Evolutionary conservation across 2,329 filamentous ascomycete genomes (phyloP).

Genomic region (Aureobasidium sp.): DNA sequence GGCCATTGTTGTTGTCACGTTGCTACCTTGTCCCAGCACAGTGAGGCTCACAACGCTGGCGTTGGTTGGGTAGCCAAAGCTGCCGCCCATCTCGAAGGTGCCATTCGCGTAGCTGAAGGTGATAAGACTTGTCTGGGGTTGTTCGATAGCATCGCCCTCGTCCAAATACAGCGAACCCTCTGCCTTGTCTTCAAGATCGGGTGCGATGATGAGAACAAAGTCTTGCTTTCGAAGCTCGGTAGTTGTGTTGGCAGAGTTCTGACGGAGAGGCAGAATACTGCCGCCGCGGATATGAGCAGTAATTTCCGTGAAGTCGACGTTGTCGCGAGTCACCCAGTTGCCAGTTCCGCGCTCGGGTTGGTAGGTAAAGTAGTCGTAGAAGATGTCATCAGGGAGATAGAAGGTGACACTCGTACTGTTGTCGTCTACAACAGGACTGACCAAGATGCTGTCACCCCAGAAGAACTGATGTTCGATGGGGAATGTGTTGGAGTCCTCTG

Average conservation of each 20-base stretch:
- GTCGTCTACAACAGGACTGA: slow-evolving; percentile 47
- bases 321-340: slow-evolving; percentile 32
- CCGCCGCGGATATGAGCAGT: slow-evolving; percentile 62
- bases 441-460: slow-evolving; percentile 48
- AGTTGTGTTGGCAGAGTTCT: slow-evolving; percentile 50
- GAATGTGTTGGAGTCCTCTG: slow-evolving; percentile 45
- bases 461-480: slow-evolving; percentile 49
- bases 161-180: slow-evolving; percentile 65
- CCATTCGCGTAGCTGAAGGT: slow-evolving; percentile 49
- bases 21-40: not conserved
- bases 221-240: slow-evolving; percentile 54
- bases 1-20: not conserved
- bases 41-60: not conserved
- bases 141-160: slow-evolving; percentile 62
- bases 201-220: slow-evolving; percentile 64
- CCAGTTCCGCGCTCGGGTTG: slow-evolving; percentile 38
- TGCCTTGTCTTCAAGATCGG: slow-evolving; percentile 54
- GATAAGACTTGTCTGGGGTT: slow-evolving; percentile 48
- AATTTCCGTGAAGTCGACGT: slow-evolving; percentile 46
- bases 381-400: slow-evolving; percentile 50
- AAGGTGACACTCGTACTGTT: slow-evolving; percentile 44
- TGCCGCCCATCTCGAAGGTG: slow-evolving; percentile 31
- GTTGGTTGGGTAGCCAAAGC: slow-evolving; percentile 10
- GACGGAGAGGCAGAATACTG: slow-evolving; percentile 53
- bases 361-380: slow-evolving; percentile 54